phyloP scores from a whole-genome alignment of 352 stramenopile genomes.

The Phytophthora rubi region DNA sequence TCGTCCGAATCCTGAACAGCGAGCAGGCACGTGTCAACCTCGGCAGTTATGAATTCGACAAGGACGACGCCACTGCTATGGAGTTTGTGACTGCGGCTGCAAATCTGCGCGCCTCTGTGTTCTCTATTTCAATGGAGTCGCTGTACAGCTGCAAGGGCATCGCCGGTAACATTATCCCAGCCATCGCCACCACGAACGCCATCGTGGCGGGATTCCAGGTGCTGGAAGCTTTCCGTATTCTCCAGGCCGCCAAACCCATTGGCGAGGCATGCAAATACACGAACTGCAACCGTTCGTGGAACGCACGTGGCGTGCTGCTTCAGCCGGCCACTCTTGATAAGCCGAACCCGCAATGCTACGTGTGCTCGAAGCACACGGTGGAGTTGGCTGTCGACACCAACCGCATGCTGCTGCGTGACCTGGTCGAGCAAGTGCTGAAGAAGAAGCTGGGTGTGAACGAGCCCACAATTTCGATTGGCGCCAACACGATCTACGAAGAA shows the following conservation, averaged over 20 bases:
- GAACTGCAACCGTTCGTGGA: slow-evolving; percentile 93
- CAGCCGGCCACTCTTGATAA: slow-evolving; percentile 89
- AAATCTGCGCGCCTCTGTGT: slow-evolving; percentile 94
- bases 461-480: slow-evolving; percentile 85
- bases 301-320: slow-evolving; percentile 92
- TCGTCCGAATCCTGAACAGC: slow-evolving; percentile 65
- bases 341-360: slow-evolving; percentile 96
- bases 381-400: slow-evolving; percentile 92
- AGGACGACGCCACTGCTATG: slow-evolving; percentile 97
- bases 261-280: slow-evolving; percentile 91
- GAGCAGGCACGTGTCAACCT: slow-evolving; percentile 62
- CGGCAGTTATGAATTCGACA: slow-evolving; percentile 95
- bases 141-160: slow-evolving; percentile 98
- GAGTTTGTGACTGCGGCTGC: slow-evolving; percentile 97
- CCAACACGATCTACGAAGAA: slow-evolving; percentile 95
- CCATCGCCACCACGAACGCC: slow-evolving; percentile 99
- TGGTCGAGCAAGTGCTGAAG: slow-evolving; percentile 88
- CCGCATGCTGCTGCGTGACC: slow-evolving; percentile 75
- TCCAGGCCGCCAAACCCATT: slow-evolving; percentile 69
- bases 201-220: slow-evolving; percentile 97
- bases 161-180: slow-evolving; percentile 99
- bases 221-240: slow-evolving; percentile 85
- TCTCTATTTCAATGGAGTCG: slow-evolving; percentile 82
- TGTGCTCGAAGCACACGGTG: slow-evolving; percentile 94
- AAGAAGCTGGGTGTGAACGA: slow-evolving; percentile 91